A percentile compares a stretch with the other conserved stretches of the same genome.
Conservation (phyloP, 2,329 filamentous ascomycete species). For the Calonectria ilicicola region DNA sequence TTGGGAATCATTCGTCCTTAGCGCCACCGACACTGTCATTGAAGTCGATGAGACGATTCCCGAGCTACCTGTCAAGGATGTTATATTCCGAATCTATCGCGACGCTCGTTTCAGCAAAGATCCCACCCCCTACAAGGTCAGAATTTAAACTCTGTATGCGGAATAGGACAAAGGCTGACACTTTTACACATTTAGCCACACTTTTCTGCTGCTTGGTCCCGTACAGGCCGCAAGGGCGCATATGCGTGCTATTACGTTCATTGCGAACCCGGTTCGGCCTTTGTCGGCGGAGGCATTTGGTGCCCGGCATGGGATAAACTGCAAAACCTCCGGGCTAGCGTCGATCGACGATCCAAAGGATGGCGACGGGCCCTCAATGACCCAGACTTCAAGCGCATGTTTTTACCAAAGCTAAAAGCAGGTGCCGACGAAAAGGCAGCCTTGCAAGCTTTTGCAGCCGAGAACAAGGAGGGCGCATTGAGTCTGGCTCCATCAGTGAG, state of each 20-base stretch:
- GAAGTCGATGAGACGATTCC: conserved; percentile 85
- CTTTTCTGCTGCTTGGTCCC: conserved; percentile 88
- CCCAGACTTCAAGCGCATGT: conserved; percentile 70
- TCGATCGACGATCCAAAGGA: conserved; percentile 78
- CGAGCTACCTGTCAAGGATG: conserved; percentile 86
- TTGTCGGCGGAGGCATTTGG: conserved; percentile 87
- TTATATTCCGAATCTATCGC: conserved; percentile 89
- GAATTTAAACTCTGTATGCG: background rate
- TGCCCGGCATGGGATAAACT: conserved; percentile 77
- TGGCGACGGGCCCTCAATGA: conserved; percentile 77
- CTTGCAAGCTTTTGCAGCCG: conserved; percentile 75
- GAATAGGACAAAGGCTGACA: conserved; percentile 36
- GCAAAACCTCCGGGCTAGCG: conserved; percentile 77
- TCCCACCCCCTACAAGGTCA: conserved; percentile 88
- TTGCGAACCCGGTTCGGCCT: conserved; percentile 77
- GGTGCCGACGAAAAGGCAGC: conserved; percentile 61
- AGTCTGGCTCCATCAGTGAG: conserved; percentile 88
- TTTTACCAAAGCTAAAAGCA: conserved; percentile 62
- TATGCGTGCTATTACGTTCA: conserved; percentile 93
- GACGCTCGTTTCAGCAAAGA: conserved; percentile 88
- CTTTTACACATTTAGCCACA: conserved; percentile 66
- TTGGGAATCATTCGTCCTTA: conserved; percentile 83
- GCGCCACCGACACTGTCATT: conserved; percentile 76
- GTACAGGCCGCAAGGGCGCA: conserved; percentile 87
- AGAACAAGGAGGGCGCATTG: conserved; percentile 80